Conservation (phyloP, 2,329 filamentous ascomycete genomes). For the Thermothelomyces thermophilus region DNA sequence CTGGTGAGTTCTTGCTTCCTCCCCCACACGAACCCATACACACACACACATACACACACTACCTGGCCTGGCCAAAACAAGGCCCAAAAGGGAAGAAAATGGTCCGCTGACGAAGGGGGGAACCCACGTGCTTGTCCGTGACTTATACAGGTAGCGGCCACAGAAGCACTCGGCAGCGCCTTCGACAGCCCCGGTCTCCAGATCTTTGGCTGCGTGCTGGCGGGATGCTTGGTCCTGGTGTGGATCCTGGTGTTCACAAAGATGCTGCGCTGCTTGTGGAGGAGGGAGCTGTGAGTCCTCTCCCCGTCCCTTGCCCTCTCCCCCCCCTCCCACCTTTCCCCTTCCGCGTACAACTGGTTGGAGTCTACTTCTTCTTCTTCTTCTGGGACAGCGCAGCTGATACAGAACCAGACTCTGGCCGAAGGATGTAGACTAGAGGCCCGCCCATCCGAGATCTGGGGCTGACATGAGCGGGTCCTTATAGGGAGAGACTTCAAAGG, state of each 20-base stretch:
- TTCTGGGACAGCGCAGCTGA: background rate
- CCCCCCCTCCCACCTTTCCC: too few species aligned
- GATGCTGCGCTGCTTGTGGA: conserved; percentile 63
- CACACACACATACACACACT: too few species aligned
- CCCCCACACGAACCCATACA: conserved; percentile 38
- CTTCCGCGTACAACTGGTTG: too few species aligned
- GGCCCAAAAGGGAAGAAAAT: too few species aligned
- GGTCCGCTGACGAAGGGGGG: too few species aligned
- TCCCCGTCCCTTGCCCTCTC: background rate
- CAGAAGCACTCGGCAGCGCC: conserved; percentile 60
- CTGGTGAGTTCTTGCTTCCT: conserved; percentile 35
- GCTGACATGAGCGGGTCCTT: too few species aligned
- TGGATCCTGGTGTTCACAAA: conserved; percentile 63
- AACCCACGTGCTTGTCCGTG: too few species aligned
- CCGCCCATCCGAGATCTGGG: too few species aligned
- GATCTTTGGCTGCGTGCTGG: conserved; percentile 62
- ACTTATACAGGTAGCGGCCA: conserved; percentile 58
- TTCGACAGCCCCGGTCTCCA: conserved; percentile 54
- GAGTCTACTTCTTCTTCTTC: too few species aligned
- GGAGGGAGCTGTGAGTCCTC: conserved; percentile 48
- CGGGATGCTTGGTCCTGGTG: conserved; percentile 56
- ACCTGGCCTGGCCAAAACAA: too few species aligned
- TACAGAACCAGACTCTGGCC: conserved; percentile 53
- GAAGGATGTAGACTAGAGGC: conserved; percentile 42
- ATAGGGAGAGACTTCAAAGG: too few species aligned